Evolutionary conservation across 2,329 filamentous ascomycete species (phyloP), one percentile per base, ranked within the genome.

Genomic region (Didymellaceae sp.): DNA sequence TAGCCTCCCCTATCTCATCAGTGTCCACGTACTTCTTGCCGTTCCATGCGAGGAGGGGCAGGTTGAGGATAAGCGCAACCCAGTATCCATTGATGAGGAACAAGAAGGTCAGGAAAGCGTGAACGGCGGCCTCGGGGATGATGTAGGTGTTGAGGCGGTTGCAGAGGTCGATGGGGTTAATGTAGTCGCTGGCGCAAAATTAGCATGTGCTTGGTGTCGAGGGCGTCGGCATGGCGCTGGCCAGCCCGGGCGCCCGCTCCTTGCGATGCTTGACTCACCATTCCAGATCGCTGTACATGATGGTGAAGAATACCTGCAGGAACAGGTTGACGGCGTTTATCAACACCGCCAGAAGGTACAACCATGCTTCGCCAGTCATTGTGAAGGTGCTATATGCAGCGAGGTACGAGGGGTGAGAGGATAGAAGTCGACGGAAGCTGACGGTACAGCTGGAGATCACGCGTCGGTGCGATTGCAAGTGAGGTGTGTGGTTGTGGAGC

Each of bases 321-420:
- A 99, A 99, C 72, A 99, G 85, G 83, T 99, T 99, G 86, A 99
- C 92, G 81, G 94, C 94, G 82, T 99, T 99, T 82, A 99, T 95
- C 75, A 99, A 85, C 77, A 99, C 95, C 79, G 93, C 88, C 78
- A 99, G 84, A 70, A 99, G 87, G 82, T 95, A 99, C 75, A 99
- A 82, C 94, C 94, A 97, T 76, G 92, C 92, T 85, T 97, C 92
- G 77, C 92, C 92, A 71, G 92, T 96, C 92, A 97, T 97, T 73
- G 75, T 86, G 76, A 65, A 42, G 49, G 56, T 38, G 47, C 55
- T 24, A 33, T 65, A 58, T 66, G 65, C 58, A 45, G 58, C 54
- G 61, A 59, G 51, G 56, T 55, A 64, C 57, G 39, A 45, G 34
- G 37, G 43, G 45, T 33, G 53, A 28, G 45, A 52, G 37, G 30